Evolutionary conservation across 108 stramenopile species (phyloP), one percentile per base, ranked within the genome.

Genomic region (Skeletonema costatum): DNA sequence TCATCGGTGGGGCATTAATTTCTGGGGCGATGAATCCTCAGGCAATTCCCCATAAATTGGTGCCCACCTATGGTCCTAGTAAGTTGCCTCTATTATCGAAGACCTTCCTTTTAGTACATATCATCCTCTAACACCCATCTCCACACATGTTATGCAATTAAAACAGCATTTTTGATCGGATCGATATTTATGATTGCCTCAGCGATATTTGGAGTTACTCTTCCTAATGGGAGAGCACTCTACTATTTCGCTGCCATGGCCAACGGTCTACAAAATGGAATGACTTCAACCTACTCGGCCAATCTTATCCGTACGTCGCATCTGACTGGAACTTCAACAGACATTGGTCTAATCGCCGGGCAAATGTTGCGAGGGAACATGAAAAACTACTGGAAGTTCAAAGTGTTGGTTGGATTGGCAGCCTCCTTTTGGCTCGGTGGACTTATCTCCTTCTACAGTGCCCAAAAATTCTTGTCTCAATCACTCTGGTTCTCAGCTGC

Each of bases 231-330:
- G 29, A 25, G 60, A 11, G 19, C 73, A n/a, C 70, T 64, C n/a
- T 83, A 75, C 39, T 86, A 36, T 35, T 80, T 83, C 9, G 81
- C 82, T 32, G 69, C 79, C n/a, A 65, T 65, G 62, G 73, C 87
- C 32, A 64, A 60, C 29, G 84, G 87, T 35, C 74, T 85, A 48
- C 79, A 80, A 66, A 87, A 87, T 76, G 75, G 87, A 32, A 70
- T 87, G 38, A 78, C 87, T 14, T 87, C 87, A 9, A 71, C 64
- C 31, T 81, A 80, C 46, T 75, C 76, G 16, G 75, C 78, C 36
- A 87, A 87, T 48, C 68, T 85, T 14, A 81, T 87, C 42, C 72
- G 87, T 2, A 83, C 73, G 16, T 50, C 87, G 5, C 61, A 64
- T 50, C 48, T 75, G 35, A 74, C 73, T 13, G 84, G 87, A 68